These are phyloP conservation scores for Fusarium sp. DNA, from an alignment of 2,329 filamentous ascomycete genomes.

Conservation along the genomic window DNA sequence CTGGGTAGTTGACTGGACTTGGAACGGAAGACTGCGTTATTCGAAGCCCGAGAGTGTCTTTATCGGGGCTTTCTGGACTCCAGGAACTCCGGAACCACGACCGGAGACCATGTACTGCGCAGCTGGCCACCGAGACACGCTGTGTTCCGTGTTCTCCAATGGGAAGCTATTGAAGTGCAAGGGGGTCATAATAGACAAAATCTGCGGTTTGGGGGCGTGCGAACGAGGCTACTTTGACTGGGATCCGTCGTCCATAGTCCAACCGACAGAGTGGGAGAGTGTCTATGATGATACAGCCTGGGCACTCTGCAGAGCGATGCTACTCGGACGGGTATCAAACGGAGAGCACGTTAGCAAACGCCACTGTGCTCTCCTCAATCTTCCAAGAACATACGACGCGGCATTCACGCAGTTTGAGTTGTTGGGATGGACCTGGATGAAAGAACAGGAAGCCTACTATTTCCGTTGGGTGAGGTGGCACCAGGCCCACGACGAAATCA, in stretches of 20 bases:
- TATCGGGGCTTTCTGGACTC: slow-evolving; percentile 14
- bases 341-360: slow-evolving; percentile 8
- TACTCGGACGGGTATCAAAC: slow-evolving; percentile 18
- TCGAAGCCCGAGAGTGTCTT: slow-evolving; percentile 19
- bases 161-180: slow-evolving; percentile 6
- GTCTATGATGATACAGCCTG: slow-evolving; percentile 4
- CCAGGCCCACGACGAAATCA: slow-evolving; percentile 4
- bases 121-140: background rate
- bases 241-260: slow-evolving; percentile 10
- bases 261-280: slow-evolving; percentile 7
- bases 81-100: slow-evolving; percentile 10
- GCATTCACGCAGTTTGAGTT: slow-evolving; percentile 8
- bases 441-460: slow-evolving; percentile 20
- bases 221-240: slow-evolving; percentile 18
- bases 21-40: slow-evolving; percentile 16
- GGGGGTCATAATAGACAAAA: slow-evolving; percentile 10
- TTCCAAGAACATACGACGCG: background rate
- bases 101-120: slow-evolving; percentile 19
- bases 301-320: slow-evolving; percentile 13
- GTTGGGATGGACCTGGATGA: slow-evolving; percentile 11
- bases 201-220: slow-evolving; percentile 15
- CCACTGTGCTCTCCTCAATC: slow-evolving; percentile 15
- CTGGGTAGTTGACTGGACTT: slow-evolving; percentile 25
- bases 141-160: background rate
- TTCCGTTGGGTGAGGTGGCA: slow-evolving; percentile 14